phyloP scores from a whole-genome alignment of 2,329 filamentous ascomycete species.

The Diaporthe australafricana region DNA sequence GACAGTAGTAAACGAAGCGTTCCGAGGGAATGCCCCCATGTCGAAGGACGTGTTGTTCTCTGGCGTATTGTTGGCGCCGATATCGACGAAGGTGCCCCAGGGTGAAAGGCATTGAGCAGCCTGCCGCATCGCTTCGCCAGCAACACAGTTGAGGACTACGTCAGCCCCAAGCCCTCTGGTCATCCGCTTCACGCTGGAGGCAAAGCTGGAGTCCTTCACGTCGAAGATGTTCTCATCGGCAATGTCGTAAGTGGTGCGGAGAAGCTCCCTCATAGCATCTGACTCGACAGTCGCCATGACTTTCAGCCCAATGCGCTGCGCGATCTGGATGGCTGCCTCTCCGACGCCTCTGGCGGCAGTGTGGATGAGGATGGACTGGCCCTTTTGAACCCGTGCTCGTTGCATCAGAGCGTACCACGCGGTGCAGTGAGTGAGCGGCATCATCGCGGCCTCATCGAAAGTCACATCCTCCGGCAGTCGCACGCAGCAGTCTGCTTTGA shows the following conservation, averaged over 20 bases:
- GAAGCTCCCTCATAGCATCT: slow-evolving; percentile 43
- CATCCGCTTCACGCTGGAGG: slow-evolving; percentile 38
- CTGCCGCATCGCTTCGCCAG: slow-evolving; percentile 38
- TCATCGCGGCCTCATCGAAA: slow-evolving; percentile 6
- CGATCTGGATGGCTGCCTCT: slow-evolving; percentile 45
- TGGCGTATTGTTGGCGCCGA: background rate
- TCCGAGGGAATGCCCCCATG: background rate
- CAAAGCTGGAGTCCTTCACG: slow-evolving; percentile 46
- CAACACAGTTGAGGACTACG: slow-evolving; percentile 44
- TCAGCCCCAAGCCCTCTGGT: slow-evolving; percentile 48
- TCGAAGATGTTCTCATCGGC: slow-evolving; percentile 47
- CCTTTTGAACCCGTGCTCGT: background rate
- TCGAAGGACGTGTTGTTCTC: background rate
- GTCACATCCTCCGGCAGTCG: background rate
- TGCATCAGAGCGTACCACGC: background rate
- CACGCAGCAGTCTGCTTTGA: background rate
- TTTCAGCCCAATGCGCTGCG: slow-evolving; percentile 24
- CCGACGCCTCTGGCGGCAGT: slow-evolving; percentile 55
- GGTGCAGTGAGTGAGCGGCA: slow-evolving; percentile 2
- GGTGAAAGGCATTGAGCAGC: background rate
- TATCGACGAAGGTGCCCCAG: background rate
- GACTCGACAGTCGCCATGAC: slow-evolving; percentile 48
- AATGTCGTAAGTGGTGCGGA: slow-evolving; percentile 45
- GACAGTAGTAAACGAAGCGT: background rate
- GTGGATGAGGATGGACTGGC: slow-evolving; percentile 16